Evolutionary conservation across 1,284 basidiomycete species (phyloP), one percentile per base, ranked within the genome.

Genomic region (Pseudomicrostroma phylloplanum): DNA sequence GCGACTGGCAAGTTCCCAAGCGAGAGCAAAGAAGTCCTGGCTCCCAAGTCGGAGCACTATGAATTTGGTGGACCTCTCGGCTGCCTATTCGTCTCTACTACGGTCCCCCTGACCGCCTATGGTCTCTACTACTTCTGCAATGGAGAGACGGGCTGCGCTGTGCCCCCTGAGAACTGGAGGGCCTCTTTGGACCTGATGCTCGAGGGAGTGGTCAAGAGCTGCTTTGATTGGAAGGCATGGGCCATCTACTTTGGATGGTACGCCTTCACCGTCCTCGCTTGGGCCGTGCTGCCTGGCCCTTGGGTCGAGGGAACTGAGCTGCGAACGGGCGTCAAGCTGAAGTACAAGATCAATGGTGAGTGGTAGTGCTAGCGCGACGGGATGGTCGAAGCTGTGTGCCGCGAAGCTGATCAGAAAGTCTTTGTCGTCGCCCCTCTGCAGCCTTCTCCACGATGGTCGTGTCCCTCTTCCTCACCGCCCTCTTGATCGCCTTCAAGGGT

Each of bases 311-410:
- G 96, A 13, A 86, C 84, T 8, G 82, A 84, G 21, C 81, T 97
- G 69, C 84, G 96, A 51, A 88, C 87, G 48, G 94, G 94, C 0
- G 87, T 84, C 70, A 87, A 89, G 78, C 62, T 77, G 11, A 82
- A 83, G 65, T 99, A 99, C 84, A 96, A 91, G 81, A 92, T 96
- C 73, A 98, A 98, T 82, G 92, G 92, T 92, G 61, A 63, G 82
- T 70, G 12, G 23, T 6, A 3, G 43, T n/a, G 43, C 43, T 36
- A 36, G 30, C 30, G 30, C 9, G 30, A 36, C 41, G 8, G 56
- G 53, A 13, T 17, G 57, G 42, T 17, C 8, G n/a, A 53, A 12
- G n/a, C n/a, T 23, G 25, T 53, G 51, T 23, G 51, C 51, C 25
- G 23, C 51, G 48, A 49, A 11, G 48, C n/a, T 25, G 48, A 49